Percentiles rank a stretch among this genome's conserved stretches.
Evolutionary conservation across 106 monocot genomes (phyloP).

Genomic region (Dendrobium nobile): DNA sequence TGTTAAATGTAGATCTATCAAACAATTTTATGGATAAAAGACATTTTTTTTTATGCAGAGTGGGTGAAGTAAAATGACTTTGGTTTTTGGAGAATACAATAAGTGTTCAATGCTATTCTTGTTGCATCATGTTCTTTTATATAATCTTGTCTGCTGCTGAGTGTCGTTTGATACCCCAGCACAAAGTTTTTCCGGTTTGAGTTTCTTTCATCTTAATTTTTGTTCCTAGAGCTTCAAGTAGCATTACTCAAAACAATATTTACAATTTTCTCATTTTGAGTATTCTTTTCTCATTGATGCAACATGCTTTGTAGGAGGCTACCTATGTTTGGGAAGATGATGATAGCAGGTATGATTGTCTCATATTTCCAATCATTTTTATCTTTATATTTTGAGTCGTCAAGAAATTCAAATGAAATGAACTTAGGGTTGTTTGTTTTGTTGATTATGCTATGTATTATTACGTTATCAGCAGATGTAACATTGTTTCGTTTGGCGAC

Average conservation of each 20-base stretch:
- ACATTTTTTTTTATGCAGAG: background rate
- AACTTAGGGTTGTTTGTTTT: background rate
- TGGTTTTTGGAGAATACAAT: background rate
- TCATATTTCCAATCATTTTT: background rate
- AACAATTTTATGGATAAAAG: background rate
- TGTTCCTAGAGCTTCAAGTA: background rate
- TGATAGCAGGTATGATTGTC: slow-evolving; percentile 49
- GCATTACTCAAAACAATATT: background rate
- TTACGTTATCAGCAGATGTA: background rate
- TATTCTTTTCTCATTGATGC: slow-evolving; percentile 5
- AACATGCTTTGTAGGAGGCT: slow-evolving; percentile 57
- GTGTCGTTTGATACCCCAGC: background rate
- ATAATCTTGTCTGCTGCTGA: background rate
- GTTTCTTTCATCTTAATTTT: background rate
- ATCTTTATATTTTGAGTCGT: background rate
- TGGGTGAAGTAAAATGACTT: background rate
- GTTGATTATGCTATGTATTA: background rate
- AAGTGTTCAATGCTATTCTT: background rate
- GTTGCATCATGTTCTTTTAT: background rate
- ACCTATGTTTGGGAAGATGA: slow-evolving; percentile 90
- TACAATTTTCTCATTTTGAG: background rate
- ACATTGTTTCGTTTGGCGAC: background rate
- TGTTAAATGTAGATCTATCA: background rate
- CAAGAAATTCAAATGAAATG: background rate
- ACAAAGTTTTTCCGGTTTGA: background rate